Evolutionary conservation across 306 rosid genomes (phyloP), one percentile per base, ranked within the genome.

Genomic region (Ammopiptanthus mongolicus): DNA sequence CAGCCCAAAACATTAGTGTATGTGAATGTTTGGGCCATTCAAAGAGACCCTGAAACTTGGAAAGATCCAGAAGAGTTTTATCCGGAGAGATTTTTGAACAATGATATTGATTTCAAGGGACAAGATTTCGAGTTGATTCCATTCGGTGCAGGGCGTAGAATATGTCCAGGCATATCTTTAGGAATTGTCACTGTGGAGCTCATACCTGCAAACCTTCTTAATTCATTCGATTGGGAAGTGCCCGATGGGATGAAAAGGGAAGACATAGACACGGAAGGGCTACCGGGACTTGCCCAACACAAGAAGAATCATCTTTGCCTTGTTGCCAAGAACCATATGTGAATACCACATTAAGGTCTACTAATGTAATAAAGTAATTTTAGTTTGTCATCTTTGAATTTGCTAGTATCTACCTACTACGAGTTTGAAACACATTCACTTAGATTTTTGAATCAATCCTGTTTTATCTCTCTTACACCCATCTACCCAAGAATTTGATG

Each of bases 261-360:
- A 52, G 10, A 70, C 50, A 70, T 52, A 5, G 75, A 70, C 47
- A 52, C 50, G 0, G 62, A 70, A 9, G 44, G 47, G 36, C 12
- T 70, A 3, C 75, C 75, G 0, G 75, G 75, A 21, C 63, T 70
- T 34, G 51, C 51, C 0, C 51, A 46, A 12, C 75, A 70, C 51
- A 70, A 70, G 64, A 70, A 70, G 37, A 53, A 70, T 53, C 75
- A 55, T 70, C 75, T 70, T 36, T 19, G 4, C n/a, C 51, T 53
- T 53, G 3, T 70, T 51, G 64, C 75, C 13, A 53, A 34, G 6
- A 52, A 13, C 17, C 36, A 8, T 10, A 0, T 12, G 1, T 71
- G 15, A 71, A 12, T 52, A 22, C 5, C 14, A 0, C 1, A 15
- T 1, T 37, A 6, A 2, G 5, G 23, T 14, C 11, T 18, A 6